Conservation (phyloP, 768 basidiomycete species). For the Hypholoma fasciculare region DNA sequence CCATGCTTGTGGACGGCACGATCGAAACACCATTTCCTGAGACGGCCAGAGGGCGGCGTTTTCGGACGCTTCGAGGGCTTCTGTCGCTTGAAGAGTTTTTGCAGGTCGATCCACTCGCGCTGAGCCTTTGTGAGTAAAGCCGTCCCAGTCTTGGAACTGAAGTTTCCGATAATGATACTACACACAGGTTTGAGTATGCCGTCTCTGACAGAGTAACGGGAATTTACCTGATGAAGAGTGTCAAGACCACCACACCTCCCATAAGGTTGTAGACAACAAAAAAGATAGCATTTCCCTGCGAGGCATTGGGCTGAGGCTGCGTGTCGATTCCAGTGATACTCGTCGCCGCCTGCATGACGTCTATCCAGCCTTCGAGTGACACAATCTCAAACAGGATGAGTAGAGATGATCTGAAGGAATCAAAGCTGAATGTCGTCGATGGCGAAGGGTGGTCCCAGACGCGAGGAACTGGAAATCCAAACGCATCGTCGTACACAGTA, state of each 20-base stretch:
- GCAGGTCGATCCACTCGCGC: conserved; percentile 91
- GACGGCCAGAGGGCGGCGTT: conserved; percentile 45
- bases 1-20: conserved; percentile 91
- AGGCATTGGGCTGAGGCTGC: conserved; percentile 73
- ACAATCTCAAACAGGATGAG: conserved; percentile 96
- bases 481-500: conserved; percentile 58
- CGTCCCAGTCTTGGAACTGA: conserved; percentile 81
- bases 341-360: conserved; percentile 83
- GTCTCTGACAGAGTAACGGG: conserved; percentile 7
- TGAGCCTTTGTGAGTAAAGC: conserved; percentile 87
- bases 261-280: conserved; percentile 91
- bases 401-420: conserved; percentile 78
- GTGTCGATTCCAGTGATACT: conserved; percentile 67
- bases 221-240: conserved; percentile 84
- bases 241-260: conserved; percentile 87
- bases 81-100: conserved; percentile 86
- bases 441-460: conserved; percentile 89
- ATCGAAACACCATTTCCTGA: conserved; percentile 89
- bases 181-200: conserved; percentile 1
- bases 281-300: conserved; percentile 86
- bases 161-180: conserved; percentile 96
- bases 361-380: conserved; percentile 95
- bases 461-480: conserved; percentile 76
- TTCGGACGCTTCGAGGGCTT: conserved; percentile 83
- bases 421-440: conserved; percentile 86